Evolutionary conservation across 2,329 filamentous ascomycete genomes (phyloP).

Genomic region (Clarireedia homoeocarpa): DNA sequence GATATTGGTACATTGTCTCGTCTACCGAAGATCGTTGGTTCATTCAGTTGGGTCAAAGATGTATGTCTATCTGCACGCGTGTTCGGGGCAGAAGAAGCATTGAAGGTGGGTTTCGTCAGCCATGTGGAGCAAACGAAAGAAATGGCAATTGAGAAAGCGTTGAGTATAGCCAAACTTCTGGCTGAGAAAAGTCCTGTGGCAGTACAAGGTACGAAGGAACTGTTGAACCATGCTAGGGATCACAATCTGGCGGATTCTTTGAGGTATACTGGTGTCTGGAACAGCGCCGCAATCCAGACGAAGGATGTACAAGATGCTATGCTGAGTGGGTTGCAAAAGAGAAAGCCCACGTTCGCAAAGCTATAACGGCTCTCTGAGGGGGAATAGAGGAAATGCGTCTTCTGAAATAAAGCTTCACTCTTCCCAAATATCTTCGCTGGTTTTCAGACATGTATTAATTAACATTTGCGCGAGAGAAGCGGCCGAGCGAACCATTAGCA

Average conservation of each 20-base stretch:
- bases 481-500: no score
- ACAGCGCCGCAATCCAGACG: slow-evolving; percentile 74
- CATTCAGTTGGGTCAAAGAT: slow-evolving; percentile 70
- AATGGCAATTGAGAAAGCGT: slow-evolving; percentile 51
- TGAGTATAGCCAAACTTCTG: slow-evolving; percentile 57
- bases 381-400: no score
- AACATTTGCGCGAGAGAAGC: no score
- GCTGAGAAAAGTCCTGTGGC: slow-evolving; percentile 81
- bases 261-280: slow-evolving; percentile 83
- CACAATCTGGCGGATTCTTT: slow-evolving; percentile 70
- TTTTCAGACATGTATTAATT: no score
- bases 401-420: no score
- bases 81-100: slow-evolving; percentile 62
- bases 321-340: slow-evolving; percentile 69
- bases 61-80: slow-evolving; percentile 63
- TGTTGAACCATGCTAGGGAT: slow-evolving; percentile 76
- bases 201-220: slow-evolving; percentile 78
- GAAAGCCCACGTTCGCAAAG: slow-evolving; percentile 70
- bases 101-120: slow-evolving; percentile 62
- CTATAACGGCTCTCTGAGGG: not conserved
- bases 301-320: slow-evolving; percentile 68
- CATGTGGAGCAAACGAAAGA: slow-evolving; percentile 56
- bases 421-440: no score
- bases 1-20: slow-evolving; percentile 70
- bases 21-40: slow-evolving; percentile 66